Evolutionary conservation across 768 basidiomycete species (phyloP), one percentile per base, ranked within the genome.

Genomic region (Phylloporus sp.): DNA sequence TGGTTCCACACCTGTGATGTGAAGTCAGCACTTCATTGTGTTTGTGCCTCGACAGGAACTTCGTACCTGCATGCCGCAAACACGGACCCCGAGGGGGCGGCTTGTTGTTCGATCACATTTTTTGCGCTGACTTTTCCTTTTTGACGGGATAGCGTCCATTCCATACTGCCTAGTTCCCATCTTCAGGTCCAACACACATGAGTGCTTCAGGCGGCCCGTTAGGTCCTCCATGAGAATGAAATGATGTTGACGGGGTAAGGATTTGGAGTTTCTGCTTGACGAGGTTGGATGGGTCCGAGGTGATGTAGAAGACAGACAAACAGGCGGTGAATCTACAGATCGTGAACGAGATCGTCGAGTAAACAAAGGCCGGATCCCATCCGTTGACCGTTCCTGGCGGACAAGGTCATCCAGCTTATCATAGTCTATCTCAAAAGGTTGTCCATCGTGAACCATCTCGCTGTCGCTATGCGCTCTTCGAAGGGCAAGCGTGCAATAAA

Each of bases 101-200:
- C 93, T 97, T 18, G 96, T 98, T 42, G 96, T 97, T 44, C 86
- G 77, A 62, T 96, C 93, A 63, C 96, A 98, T 69, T 99, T 99
- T 70, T 96, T 96, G 44, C 94, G 81, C 71, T 99, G 96, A 62
- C 94, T 97, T 72, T 87, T 93, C 79, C 96, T 97, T 74, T 99
- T 99, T 42, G 81, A 73, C 1, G 83, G 70, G 9, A 86, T 87
- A 21, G 96, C 96, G 57, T 96, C 91, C 71, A 95, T 88, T 17
- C 96, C 96, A 67, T 98, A 97, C 70, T 99, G 96, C 27, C 96
- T 76, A 24, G 94, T 97, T n/a, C 96, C 96, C 96, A 98, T 98
- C 74, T 99, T 99, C 58, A 99, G 73, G 67, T 99, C 96, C 59
- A 98, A 80, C 33, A 99, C 95, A 60, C 96, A 99, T 9, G 96